These are phyloP conservation scores for Mucor sp. DNA, from an alignment of 371 early-diverging fungal genomes.

Conservation along the genomic window DNA sequence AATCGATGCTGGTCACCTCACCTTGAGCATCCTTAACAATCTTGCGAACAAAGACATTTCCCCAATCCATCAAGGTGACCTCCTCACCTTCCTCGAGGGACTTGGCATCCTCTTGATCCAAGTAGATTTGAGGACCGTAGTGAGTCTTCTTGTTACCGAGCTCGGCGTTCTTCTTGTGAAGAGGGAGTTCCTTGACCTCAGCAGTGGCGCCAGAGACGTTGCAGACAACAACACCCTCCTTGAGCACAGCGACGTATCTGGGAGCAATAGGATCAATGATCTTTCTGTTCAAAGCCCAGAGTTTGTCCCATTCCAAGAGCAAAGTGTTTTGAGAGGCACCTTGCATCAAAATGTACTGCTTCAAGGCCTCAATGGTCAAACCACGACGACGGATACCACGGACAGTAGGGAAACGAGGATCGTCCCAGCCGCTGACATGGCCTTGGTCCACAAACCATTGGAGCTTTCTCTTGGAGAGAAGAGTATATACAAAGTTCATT, in stretches of 20 bases:
- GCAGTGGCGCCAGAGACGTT: slow-evolving; percentile 63
- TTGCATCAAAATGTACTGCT: slow-evolving; percentile 98
- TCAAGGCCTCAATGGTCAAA: slow-evolving; percentile 97
- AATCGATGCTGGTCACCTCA: slow-evolving; percentile 51
- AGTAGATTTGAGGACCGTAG: slow-evolving; percentile 76
- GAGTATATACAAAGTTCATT: slow-evolving; percentile 99
- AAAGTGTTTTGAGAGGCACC: slow-evolving; percentile 97
- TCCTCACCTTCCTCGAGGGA: slow-evolving; percentile 88
- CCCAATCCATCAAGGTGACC: slow-evolving; percentile 99
- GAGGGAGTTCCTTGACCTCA: slow-evolving; percentile 72
- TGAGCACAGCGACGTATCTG: slow-evolving; percentile 85
- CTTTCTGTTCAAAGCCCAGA: slow-evolving; percentile 99
- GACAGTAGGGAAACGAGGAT: slow-evolving; percentile 99
- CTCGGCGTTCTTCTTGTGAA: slow-evolving; percentile 96
- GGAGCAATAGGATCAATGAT: slow-evolving; percentile 96
- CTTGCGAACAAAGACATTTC: slow-evolving; percentile 90
- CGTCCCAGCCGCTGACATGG: slow-evolving; percentile 98
- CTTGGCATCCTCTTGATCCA: slow-evolving; percentile 93
- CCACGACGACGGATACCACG: slow-evolving; percentile 99
- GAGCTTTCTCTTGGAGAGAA: slow-evolving; percentile 99
- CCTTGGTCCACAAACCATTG: slow-evolving; percentile 96
- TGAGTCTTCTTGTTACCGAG: slow-evolving; percentile 90
- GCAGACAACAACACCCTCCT: slow-evolving; percentile 68
- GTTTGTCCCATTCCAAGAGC: slow-evolving; percentile 99
- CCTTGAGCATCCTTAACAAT: slow-evolving; percentile 59